Evolutionary conservation across 306 rosid genomes (phyloP), one percentile per base, ranked within the genome.

Genomic region (Dalbergia oliveri): DNA sequence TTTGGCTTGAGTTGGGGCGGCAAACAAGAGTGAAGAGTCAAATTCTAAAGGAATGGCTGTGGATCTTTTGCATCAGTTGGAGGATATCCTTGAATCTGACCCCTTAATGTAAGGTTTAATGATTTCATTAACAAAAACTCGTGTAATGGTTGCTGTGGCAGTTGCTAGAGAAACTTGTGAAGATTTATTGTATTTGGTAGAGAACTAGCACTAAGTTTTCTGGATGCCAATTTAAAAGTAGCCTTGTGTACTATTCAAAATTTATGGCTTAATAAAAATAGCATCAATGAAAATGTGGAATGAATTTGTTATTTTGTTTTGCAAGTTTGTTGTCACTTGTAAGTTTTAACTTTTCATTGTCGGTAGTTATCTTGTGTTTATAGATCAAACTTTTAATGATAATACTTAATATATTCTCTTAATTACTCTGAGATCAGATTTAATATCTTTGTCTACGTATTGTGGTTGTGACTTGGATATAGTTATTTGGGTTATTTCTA

Each of bases 41-140:
- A 50, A n/a, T 66, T 79, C 79, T 53, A 69, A 81, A 82, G 76
- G 44, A 59, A 72, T 70, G 6, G 67, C 79, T 66, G 45, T 23
- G 26, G 87, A 84, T 84, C 81, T 93, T 14, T 84, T 95, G 80
- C 74, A 59, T 63, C 89, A 88, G 53, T 88, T 93, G 73, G 91
- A 95, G 75, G 84, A 64, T n/a, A 87, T 88, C 61, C 85, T 95
- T 68, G 92, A 91, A 44, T 86, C 90, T 16, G 94, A 95, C 68
- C 88, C 92, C 61, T 74, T 80, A 44, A 90, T 95, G 99, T 95
- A 87, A 89, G 90, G 26, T 73, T 78, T 35, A 71, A 19, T 23
- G n/a, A 56, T 62, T 64, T 65, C 31, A 43, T 54, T 39, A 18
- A n/a, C 13, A 44, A 57, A 35, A 26, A 64, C 49, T 69, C 14